A percentile compares a stretch with the other conserved stretches of the same genome.
phyloP scores from a whole-genome alignment of 2,329 filamentous ascomycete genomes.

The Paradendryphiella salina region DNA sequence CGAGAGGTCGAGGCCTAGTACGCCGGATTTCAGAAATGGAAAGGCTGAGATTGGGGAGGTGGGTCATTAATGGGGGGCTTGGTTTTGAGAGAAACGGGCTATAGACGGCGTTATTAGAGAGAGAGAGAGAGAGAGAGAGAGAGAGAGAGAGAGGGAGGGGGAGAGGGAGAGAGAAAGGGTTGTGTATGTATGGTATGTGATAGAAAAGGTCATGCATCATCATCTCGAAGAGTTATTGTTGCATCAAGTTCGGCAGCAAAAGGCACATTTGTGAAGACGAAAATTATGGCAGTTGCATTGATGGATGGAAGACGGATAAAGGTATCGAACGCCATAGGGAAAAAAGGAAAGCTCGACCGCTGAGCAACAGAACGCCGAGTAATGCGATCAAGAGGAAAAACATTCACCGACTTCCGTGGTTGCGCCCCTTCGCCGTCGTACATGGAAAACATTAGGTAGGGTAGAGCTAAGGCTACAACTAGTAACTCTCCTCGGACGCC shows the following conservation, averaged over 20 bases:
- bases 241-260: background rate
- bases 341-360: background rate
- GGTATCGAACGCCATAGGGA: background rate
- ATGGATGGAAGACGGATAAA: slow-evolving; percentile 1
- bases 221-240: background rate
- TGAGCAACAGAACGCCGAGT: slow-evolving; percentile 8
- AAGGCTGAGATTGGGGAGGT: no score
- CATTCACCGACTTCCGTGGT: slow-evolving; percentile 11
- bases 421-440: slow-evolving; percentile 20
- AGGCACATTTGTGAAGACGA: no score
- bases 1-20: slow-evolving; percentile 46
- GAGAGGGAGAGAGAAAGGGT: no score
- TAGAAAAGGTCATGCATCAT: background rate
- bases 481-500: slow-evolving; percentile 32
- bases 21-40: slow-evolving; percentile 35
- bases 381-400: slow-evolving; percentile 8
- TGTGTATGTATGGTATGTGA: no score
- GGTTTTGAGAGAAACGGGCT: no score
- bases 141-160: no score
- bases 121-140: no score
- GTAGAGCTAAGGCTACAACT: slow-evolving; percentile 1
- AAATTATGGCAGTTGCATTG: slow-evolving; percentile 14
- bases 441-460: slow-evolving; percentile 20
- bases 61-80: no score
- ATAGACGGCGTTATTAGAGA: no score